These are phyloP conservation scores for Oenanthe javanica DNA, from an alignment of 140 eudicot species.

Conservation along the genomic window DNA sequence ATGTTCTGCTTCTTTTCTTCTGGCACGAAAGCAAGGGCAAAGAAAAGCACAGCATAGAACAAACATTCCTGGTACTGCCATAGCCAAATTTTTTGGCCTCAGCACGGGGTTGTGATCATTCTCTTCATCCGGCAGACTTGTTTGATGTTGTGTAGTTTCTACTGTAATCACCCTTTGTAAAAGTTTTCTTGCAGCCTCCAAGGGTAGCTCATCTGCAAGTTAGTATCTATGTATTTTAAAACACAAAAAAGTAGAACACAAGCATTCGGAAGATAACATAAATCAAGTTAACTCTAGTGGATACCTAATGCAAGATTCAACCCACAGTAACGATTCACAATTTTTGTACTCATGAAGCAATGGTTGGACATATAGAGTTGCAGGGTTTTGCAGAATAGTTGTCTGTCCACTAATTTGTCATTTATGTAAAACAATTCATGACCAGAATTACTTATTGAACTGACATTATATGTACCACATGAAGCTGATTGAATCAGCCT, in stretches of 20 bases:
- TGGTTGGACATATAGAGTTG: conserved; percentile 14
- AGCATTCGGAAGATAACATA: not conserved
- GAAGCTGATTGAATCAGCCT: conserved; percentile 22
- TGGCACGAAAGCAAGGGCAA: conserved; percentile 79
- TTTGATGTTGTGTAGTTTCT: conserved; percentile 18
- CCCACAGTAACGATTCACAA: conserved; percentile 30
- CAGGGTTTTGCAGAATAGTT: conserved; percentile 52
- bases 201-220: conserved; percentile 29
- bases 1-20: conserved; percentile 41
- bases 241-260: conserved; percentile 15
- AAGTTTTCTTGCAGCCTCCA: conserved; percentile 49
- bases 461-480: conserved; percentile 45
- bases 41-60: conserved; percentile 55
- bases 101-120: conserved; percentile 20
- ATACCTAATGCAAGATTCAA: conserved; percentile 45
- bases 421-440: conserved; percentile 44
- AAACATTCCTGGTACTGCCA: conserved; percentile 62
- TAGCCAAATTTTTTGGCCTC: conserved; percentile 38
- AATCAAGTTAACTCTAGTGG: not conserved
- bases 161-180: conserved; percentile 32
- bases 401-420: conserved; percentile 42
- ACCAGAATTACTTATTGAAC: conserved; percentile 29
- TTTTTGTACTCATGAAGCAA: conserved; percentile 3
- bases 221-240: not conserved
- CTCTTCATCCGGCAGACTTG: conserved; percentile 8